phyloP scores from a whole-genome alignment of 1,284 basidiomycete genomes.

The Austroboletus rostrupii region DNA sequence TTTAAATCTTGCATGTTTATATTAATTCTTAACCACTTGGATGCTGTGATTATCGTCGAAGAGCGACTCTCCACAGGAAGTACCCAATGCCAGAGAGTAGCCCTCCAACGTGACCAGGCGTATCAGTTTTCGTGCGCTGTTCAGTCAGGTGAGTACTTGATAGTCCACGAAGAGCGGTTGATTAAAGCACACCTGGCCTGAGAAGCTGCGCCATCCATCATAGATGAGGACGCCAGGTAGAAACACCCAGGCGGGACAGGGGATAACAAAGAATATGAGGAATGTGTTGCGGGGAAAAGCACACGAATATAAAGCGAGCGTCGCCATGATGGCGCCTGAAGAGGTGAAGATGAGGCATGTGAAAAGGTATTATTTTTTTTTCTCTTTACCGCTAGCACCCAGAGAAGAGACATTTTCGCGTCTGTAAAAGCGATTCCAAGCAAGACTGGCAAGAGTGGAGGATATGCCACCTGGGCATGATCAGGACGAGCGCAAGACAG shows the following conservation, averaged over 20 bases:
- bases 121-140: constrained; percentile 53
- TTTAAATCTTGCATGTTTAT: constrained; percentile 8
- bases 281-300: constrained; percentile 67
- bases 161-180: constrained; percentile 6
- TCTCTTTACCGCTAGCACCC: constrained; percentile 66
- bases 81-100: constrained; percentile 67
- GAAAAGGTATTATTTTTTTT: too few species aligned
- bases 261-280: constrained; percentile 79
- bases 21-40: constrained; percentile 1
- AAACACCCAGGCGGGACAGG: constrained; percentile 79
- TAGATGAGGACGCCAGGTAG: constrained; percentile 74
- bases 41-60: constrained; percentile 22
- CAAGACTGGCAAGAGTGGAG: constrained; percentile 57
- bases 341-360: not conserved
- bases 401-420: constrained; percentile 48
- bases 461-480: constrained; percentile 53
- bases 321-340: constrained; percentile 70
- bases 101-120: constrained; percentile 79
- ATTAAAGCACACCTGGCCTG: constrained; percentile 41
- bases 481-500: not conserved
- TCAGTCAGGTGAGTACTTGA: constrained; percentile 8
- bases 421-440: constrained; percentile 48
- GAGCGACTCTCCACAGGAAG: constrained; percentile 39
- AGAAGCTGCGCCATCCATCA: constrained; percentile 50
- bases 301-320: constrained; percentile 71